A percentile compares a stretch with the other conserved stretches of the same genome.
These are phyloP conservation scores for Neocatenulostroma microsporum DNA, from an alignment of 2,329 filamentous ascomycete species.

Conservation along the genomic window DNA sequence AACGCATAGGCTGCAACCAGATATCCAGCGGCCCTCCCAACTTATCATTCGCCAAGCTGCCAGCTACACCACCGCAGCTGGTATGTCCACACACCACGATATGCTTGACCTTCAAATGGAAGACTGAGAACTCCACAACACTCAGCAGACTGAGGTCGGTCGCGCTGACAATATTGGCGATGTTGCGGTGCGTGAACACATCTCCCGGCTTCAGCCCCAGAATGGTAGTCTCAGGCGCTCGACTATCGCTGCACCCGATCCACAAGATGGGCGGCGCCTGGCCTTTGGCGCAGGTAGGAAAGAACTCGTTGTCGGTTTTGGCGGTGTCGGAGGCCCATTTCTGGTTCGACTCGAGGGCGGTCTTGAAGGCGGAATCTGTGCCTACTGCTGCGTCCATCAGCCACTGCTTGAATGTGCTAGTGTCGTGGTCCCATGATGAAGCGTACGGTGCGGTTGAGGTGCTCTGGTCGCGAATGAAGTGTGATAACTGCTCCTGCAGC, in stretches of 20 bases:
- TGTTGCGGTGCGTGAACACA: slow-evolving; percentile 84
- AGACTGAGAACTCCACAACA: slow-evolving; percentile 74
- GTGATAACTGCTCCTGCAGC: no score
- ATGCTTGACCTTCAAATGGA: slow-evolving; percentile 59
- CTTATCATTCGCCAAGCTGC: slow-evolving; percentile 48
- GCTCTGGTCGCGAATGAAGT: no score
- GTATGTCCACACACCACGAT: slow-evolving; percentile 57
- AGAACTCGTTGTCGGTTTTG: slow-evolving; percentile 62
- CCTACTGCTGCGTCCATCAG: no score
- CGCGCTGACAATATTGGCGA: slow-evolving; percentile 71
- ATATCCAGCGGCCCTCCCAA: slow-evolving; percentile 50
- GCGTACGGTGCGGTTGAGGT: background rate
- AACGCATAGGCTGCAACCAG: slow-evolving; percentile 53
- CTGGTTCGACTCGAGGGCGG: slow-evolving; percentile 60
- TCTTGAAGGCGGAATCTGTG: slow-evolving; percentile 22
- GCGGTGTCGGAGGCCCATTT: slow-evolving; percentile 61
- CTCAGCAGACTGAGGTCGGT: slow-evolving; percentile 67
- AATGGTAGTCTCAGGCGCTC: slow-evolving; percentile 75
- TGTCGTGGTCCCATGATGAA: no score
- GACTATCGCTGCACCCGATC: slow-evolving; percentile 81
- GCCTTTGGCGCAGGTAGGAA: slow-evolving; percentile 57
- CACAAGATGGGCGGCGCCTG: slow-evolving; percentile 65
- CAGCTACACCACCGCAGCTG: slow-evolving; percentile 51
- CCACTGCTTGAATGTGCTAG: background rate
- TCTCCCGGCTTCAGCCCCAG: slow-evolving; percentile 72